A percentile compares a stretch with the other conserved stretches of the same genome.
Conservation (phyloP, 2,329 filamentous ascomycete species). For the Trichoderma endophyticum region DNA sequence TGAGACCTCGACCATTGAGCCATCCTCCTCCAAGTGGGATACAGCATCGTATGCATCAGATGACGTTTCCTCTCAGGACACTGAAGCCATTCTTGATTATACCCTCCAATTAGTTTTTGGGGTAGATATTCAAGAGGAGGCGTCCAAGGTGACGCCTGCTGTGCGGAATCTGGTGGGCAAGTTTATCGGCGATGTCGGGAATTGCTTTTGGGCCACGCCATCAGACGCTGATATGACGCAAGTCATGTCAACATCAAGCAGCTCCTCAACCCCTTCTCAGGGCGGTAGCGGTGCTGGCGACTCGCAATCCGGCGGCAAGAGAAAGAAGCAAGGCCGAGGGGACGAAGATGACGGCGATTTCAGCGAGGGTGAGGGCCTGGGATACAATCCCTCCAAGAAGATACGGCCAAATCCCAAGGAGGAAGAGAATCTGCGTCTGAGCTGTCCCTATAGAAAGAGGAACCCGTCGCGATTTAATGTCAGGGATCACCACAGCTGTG, state of each 20-base stretch:
- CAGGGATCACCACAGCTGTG: conserved; percentile 43
- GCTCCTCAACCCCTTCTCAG: conserved; percentile 31
- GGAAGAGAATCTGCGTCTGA: conserved; percentile 39
- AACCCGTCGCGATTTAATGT: conserved; percentile 46
- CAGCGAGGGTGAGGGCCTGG: conserved; percentile 35
- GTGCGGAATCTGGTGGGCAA: conserved; percentile 32
- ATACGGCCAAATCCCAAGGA: conserved; percentile 32
- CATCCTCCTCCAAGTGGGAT: conserved; percentile 21
- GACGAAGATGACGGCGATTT: conserved; percentile 36
- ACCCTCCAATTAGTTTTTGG: conserved; percentile 38
- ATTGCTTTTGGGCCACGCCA: conserved; percentile 32
- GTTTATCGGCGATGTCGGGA: conserved; percentile 34
- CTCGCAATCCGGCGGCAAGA: conserved; percentile 30
- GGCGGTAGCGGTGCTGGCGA: conserved; percentile 27
- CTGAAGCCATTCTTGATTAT: conserved; percentile 36
- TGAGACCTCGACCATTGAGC: conserved; percentile 3
- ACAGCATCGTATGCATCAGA: conserved; percentile 27
- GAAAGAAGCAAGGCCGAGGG: conserved; percentile 34
- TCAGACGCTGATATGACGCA: conserved; percentile 31
- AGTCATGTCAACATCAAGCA: conserved; percentile 32
- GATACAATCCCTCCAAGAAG: conserved; percentile 31
- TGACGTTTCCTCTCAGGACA: conserved; percentile 34
- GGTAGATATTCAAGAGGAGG: conserved; percentile 37
- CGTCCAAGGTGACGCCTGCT: conserved; percentile 28
- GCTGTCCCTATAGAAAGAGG: conserved; percentile 44